These are phyloP conservation scores for Mycena rebaudengoi DNA, from an alignment of 768 basidiomycete species.

Conservation along the genomic window DNA sequence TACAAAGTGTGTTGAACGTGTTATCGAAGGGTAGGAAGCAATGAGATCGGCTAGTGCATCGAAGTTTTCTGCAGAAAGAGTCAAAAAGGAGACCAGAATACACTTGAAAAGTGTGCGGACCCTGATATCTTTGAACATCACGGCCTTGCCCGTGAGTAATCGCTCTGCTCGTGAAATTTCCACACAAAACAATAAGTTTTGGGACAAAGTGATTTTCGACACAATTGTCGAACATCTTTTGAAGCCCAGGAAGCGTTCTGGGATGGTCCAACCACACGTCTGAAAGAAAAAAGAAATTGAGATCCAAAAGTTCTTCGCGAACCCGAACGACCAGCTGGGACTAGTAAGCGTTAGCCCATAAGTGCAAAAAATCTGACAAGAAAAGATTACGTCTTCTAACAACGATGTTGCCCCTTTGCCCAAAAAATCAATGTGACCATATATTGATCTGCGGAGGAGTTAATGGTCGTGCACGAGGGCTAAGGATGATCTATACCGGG, in stretches of 20 bases:
- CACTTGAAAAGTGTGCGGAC: conserved; percentile 45
- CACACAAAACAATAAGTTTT: conserved; percentile 89
- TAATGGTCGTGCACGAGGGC: neutral
- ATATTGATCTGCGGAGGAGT: conserved; percentile 74
- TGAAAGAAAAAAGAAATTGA: conserved; percentile 92
- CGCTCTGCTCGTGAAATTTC: conserved; percentile 91
- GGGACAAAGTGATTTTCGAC: conserved; percentile 89
- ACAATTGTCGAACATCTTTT: conserved; percentile 89
- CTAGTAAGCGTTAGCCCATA: conserved; percentile 44
- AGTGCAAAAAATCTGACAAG: neutral
- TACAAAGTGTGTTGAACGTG: conserved; percentile 85
- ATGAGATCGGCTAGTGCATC: conserved; percentile 88
- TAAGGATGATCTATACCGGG: conserved; percentile 61
- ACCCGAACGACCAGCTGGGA: conserved; percentile 68
- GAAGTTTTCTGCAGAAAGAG: conserved; percentile 74
- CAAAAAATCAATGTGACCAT: conserved; percentile 96
- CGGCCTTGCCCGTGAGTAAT: conserved; percentile 80
- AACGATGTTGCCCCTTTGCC: conserved; percentile 93
- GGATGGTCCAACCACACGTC: conserved; percentile 97
- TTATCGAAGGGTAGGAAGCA: conserved; percentile 79
- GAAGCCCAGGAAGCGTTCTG: conserved; percentile 79
- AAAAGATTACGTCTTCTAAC: conserved; percentile 80
- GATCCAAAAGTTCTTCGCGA: conserved; percentile 73
- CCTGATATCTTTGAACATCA: conserved; percentile 87
- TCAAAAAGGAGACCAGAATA: conserved; percentile 38